Conservation (phyloP, 257 asterid genomes). For the Nicotiana benthamiana region DNA sequence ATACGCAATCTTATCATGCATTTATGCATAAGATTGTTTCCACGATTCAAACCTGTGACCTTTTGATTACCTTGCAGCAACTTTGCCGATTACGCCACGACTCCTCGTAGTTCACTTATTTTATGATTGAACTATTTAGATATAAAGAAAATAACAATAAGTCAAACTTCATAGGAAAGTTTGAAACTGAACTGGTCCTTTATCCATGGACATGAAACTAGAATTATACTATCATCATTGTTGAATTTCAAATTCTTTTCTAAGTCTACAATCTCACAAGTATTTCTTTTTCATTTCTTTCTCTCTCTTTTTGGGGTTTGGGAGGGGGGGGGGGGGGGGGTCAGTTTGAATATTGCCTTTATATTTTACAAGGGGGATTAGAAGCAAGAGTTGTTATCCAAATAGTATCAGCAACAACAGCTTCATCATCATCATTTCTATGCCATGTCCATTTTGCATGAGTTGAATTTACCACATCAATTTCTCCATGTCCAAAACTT, state of each 20-base stretch:
- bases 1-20: fast-evolving
- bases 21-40: no score
- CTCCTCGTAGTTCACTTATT: no score
- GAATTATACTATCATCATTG: background rate
- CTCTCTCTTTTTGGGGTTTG: background rate
- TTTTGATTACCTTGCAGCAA: no score
- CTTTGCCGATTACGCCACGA: no score
- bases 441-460: slow-evolving; percentile 85
- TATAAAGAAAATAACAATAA: no score
- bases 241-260: background rate
- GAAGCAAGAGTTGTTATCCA: slow-evolving; percentile 40
- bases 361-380: background rate
- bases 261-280: background rate
- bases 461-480: slow-evolving; percentile 43
- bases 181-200: background rate
- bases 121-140: no score
- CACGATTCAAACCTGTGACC: no score
- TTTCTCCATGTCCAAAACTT: slow-evolving; percentile 80
- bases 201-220: background rate
- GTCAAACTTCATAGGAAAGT: no score
- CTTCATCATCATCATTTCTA: slow-evolving; percentile 44
- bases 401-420: slow-evolving; percentile 39
- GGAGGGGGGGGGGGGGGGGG: no score
- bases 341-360: background rate
- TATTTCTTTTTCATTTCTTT: background rate